These are phyloP conservation scores for Suhomyces bokatorum DNA, from an alignment of 1,139 yeast species.

Conservation along the genomic window DNA sequence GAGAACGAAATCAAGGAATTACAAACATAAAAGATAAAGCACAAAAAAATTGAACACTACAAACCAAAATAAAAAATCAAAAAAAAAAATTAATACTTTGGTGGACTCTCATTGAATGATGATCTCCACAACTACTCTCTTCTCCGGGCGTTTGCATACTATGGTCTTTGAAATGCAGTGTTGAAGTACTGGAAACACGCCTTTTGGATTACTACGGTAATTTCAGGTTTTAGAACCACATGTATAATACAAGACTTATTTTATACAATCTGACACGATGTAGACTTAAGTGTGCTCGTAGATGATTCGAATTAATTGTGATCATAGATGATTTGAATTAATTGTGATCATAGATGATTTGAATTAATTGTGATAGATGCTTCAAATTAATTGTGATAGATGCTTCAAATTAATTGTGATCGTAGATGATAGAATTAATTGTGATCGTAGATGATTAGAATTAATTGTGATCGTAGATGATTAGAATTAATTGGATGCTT, in stretches of 20 bases:
- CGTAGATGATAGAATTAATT: neutral
- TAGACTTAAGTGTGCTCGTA: neutral
- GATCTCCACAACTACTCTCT: neutral
- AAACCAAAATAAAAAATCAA: neutral
- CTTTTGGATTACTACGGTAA: neutral
- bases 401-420: too few relatives aligned
- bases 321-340: too few relatives aligned
- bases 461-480: too few relatives aligned
- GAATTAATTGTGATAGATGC: too few relatives aligned
- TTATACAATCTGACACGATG: neutral
- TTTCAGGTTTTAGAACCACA: neutral
- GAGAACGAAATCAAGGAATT: slow-evolving; percentile 59
- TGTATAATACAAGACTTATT: slow-evolving; percentile 3
- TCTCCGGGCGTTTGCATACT: neutral
- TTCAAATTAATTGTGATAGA: too few relatives aligned
- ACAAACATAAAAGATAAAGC: slow-evolving; percentile 19
- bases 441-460: neutral
- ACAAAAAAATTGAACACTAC: too few relatives aligned
- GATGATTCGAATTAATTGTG: too few relatives aligned
- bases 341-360: too few relatives aligned
- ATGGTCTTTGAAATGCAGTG: neutral
- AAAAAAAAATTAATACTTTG: neutral
- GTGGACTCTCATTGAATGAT: neutral
- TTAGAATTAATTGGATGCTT: too few relatives aligned
- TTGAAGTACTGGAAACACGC: neutral